Evolutionary conservation across 345 rosid genomes (phyloP), one percentile per base, ranked within the genome.

Genomic region (Ailanthus altissimus): DNA sequence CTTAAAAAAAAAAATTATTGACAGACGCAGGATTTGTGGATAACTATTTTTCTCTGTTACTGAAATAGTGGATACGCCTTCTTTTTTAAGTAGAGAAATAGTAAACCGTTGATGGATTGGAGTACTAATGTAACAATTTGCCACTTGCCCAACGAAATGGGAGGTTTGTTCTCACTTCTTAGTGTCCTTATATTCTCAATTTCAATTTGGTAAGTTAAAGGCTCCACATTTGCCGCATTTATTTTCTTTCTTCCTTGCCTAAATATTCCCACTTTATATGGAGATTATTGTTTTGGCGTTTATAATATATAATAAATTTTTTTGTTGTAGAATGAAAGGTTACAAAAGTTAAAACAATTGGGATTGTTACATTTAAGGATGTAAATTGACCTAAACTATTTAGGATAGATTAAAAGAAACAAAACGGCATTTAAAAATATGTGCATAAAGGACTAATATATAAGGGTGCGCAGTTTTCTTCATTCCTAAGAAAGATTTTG

Each of bases 61-160:
- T 5, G 80, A 76, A 79, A 78, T 67, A 74, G 83, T 84, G 77
- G 79, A 80, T 83, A 82, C 75, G 74, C 71, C 73, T 72, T 81
- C 78, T 74, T 73, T 75, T 28, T 79, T 18, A 42, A 59, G 23
- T 69, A 68, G 71, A 68, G 71, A 75, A 61, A 70, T 26, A 73
- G 76, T 53, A 58, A 63, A 69, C 81, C 77, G 57, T 76, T 20
- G 15, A 71, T 69, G 78, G 72, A 71, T 81, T 76, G 45, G 66
- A 78, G 53, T 70, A 73, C n/a, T 53, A 6, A 28, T 58, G 67
- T 54, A 78, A 70, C 77, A 71, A 60, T 43, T 71, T 63, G 26
- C 76, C 51, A 8, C 21, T 53, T 4, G 12, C 47, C 60, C 36
- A 58, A 28, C 53, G 76, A 64, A 64, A 74, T 16, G 80, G 82